Percentiles rank a stretch among this genome's conserved stretches.
phyloP scores from a whole-genome alignment of 345 rosid genomes.

The Acer negundo region DNA sequence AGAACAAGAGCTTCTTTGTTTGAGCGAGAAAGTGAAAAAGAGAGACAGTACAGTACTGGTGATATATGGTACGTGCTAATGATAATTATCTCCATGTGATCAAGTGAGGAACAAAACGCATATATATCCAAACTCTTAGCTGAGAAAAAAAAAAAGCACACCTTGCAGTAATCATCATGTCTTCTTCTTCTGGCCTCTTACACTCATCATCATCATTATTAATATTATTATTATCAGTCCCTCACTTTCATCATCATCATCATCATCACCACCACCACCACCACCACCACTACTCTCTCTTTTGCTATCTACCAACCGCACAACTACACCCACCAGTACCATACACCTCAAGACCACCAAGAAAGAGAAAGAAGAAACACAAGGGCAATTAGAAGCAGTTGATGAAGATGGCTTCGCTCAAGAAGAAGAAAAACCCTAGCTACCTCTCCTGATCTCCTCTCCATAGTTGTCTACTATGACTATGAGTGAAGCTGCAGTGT shows the following conservation, averaged over 20 bases:
- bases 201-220: conserved; percentile 33
- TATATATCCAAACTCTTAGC: conserved; percentile 3
- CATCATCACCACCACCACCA: no score
- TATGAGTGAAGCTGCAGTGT: conserved; percentile 16
- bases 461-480: conserved; percentile 3
- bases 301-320: conserved; percentile 35
- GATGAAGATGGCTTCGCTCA: conserved; percentile 33
- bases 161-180: conserved; percentile 52
- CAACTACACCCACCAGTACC: conserved; percentile 20
- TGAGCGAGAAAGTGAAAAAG: not conserved
- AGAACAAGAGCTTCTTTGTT: not conserved
- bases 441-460: not conserved
- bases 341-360: conserved; percentile 10
- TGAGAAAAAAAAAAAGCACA: not conserved
- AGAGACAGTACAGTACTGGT: not conserved
- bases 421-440: conserved; percentile 50
- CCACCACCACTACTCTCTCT: conserved; percentile 32
- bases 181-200: conserved; percentile 44
- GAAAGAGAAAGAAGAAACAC: conserved; percentile 24
- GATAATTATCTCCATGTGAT: conserved; percentile 37
- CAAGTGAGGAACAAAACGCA: conserved; percentile 5
- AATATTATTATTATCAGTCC: conserved; percentile 44
- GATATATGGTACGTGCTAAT: conserved; percentile 19
- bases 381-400: not conserved
- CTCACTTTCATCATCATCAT: conserved; percentile 38